Evolutionary conservation across 2,329 filamentous ascomycete species (phyloP).

Genomic region (Cordyceps fumosorosea): DNA sequence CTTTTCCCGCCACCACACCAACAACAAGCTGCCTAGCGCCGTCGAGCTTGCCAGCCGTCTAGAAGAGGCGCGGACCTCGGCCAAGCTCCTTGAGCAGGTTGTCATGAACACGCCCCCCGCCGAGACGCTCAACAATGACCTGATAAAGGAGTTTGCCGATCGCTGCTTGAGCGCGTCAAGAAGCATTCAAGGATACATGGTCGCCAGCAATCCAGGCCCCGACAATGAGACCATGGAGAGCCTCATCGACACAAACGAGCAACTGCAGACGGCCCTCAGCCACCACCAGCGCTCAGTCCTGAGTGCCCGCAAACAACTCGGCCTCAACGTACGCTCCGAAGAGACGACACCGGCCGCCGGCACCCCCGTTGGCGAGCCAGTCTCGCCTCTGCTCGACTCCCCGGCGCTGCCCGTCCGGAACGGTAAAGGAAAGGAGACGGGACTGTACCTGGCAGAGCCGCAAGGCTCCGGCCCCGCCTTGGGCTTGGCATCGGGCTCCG

Average conservation of each 20-base stretch:
- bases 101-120: conserved; percentile 74
- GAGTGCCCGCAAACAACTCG: conserved; percentile 51
- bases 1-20: conserved; percentile 45
- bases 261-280: conserved; percentile 73
- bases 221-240: conserved; percentile 93
- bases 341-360: conserved; percentile 21
- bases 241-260: conserved; percentile 90
- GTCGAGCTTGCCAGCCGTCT: conserved; percentile 75
- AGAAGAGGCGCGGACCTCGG: conserved; percentile 84
- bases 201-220: conserved; percentile 67
- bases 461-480: conserved; percentile 24
- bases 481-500: conserved; percentile 16
- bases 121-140: conserved; percentile 75
- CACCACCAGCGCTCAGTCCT: conserved; percentile 77
- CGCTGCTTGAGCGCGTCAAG: conserved; percentile 75
- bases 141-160: conserved; percentile 86
- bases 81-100: conserved; percentile 86
- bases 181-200: conserved; percentile 81
- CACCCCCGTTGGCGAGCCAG: neutral
- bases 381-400: conserved; percentile 5
- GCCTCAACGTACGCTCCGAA: conserved; percentile 27
- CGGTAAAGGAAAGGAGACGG: conserved; percentile 30
- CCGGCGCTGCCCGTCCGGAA: conserved; percentile 17
- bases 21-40: conserved; percentile 53
- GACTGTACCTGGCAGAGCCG: conserved; percentile 15